These are phyloP conservation scores for Clarkia xantiana DNA, from an alignment of 345 rosid species.

Conservation along the genomic window DNA sequence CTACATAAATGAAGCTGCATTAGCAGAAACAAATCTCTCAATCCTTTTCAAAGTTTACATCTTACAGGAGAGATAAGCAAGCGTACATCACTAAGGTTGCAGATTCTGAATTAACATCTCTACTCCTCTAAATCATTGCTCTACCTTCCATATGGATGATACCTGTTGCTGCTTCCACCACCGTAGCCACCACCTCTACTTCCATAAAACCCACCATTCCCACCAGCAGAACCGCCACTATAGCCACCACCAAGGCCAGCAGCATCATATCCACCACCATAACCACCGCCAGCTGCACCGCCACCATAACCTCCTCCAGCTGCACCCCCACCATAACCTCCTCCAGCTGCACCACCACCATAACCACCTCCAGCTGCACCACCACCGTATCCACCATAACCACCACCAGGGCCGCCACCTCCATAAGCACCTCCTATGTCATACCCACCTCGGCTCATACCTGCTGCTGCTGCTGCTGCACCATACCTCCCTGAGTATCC, in stretches of 20 bases:
- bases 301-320: slow-evolving; percentile 2
- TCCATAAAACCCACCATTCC: slow-evolving; percentile 20
- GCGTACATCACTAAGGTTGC: too few relatives aligned
- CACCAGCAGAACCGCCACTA: slow-evolving; percentile 20
- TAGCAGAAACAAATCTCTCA: too few relatives aligned
- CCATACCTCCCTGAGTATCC: slow-evolving; percentile 5
- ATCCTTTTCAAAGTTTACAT: too few relatives aligned
- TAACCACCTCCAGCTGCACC: slow-evolving; percentile 7
- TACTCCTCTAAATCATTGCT: too few relatives aligned
- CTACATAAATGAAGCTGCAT: too few relatives aligned
- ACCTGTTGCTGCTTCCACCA: slow-evolving; percentile 33
- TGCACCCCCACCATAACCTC: slow-evolving; percentile 5
- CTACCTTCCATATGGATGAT: slow-evolving; percentile 54
- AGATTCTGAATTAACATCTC: too few relatives aligned
- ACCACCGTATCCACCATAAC: slow-evolving; percentile 12
- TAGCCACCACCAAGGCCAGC: slow-evolving; percentile 16
- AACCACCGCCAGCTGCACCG: background rate
- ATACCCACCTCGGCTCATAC: slow-evolving; percentile 5
- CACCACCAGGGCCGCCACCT: slow-evolving; percentile 5
- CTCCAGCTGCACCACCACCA: slow-evolving; percentile 3
- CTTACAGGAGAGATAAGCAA: too few relatives aligned
- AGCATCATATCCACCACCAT: slow-evolving; percentile 5
- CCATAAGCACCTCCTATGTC: slow-evolving; percentile 8
- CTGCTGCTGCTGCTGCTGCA: background rate
- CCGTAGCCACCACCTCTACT: slow-evolving; percentile 38